These are phyloP conservation scores for Trichophyton simii DNA, from an alignment of 2,329 filamentous ascomycete genomes.

Conservation along the genomic window DNA sequence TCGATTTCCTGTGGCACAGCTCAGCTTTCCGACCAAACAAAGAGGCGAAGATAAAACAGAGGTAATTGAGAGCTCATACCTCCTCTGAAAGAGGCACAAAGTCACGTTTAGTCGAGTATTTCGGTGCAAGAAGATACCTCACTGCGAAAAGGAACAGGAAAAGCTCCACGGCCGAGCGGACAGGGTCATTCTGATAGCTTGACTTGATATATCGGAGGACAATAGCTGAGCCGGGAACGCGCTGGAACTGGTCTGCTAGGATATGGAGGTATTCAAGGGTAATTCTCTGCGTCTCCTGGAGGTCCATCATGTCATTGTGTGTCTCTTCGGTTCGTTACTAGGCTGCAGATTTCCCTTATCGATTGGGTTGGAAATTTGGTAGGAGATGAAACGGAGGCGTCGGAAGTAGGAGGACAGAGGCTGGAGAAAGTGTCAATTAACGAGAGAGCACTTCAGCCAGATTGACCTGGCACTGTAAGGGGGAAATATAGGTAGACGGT, in stretches of 20 bases:
- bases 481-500: background rate
- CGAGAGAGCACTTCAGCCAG: background rate
- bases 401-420: background rate
- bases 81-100: slow-evolving; percentile 83
- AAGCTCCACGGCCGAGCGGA: slow-evolving; percentile 84
- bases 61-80: slow-evolving; percentile 25
- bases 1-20: slow-evolving; percentile 60
- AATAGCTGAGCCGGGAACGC: slow-evolving; percentile 85
- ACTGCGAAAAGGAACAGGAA: slow-evolving; percentile 92
- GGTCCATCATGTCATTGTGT: slow-evolving; percentile 36
- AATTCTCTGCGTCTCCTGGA: slow-evolving; percentile 43
- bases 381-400: background rate
- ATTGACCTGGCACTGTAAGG: background rate
- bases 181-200: slow-evolving; percentile 93
- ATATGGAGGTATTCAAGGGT: slow-evolving; percentile 44
- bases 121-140: slow-evolving; percentile 78
- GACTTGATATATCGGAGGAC: slow-evolving; percentile 90
- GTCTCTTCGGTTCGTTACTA: background rate
- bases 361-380: background rate
- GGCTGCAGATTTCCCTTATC: background rate
- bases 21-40: background rate
- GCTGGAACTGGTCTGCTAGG: slow-evolving; percentile 60
- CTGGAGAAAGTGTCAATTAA: background rate
- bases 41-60: background rate
- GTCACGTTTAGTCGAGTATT: slow-evolving; percentile 85